A percentile compares a stretch with the other conserved stretches of the same genome.
phyloP scores from a whole-genome alignment of 345 rosid genomes.

The Microthlaspi erraticum region DNA sequence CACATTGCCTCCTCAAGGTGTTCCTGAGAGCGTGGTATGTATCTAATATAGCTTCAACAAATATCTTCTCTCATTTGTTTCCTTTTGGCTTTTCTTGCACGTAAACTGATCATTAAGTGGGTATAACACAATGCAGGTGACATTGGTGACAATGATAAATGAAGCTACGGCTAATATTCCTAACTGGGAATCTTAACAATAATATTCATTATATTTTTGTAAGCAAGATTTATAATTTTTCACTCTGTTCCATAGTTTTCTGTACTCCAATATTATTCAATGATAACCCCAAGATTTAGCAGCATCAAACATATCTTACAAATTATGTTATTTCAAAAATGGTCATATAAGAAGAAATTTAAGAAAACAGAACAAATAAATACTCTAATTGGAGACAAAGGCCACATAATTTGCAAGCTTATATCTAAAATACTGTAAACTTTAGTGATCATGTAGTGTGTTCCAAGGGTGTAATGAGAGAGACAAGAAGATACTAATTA shows the following conservation, averaged over 20 bases:
- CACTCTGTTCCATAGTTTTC: slow-evolving; percentile 1
- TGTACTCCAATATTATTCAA: slow-evolving; percentile 6
- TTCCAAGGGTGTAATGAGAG: too few relatives aligned
- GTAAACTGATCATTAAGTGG: slow-evolving; percentile 2
- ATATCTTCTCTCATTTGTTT: not conserved
- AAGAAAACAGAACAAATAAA: too few relatives aligned
- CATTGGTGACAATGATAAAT: slow-evolving; percentile 88
- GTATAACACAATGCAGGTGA: slow-evolving; percentile 61
- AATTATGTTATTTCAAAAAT: too few relatives aligned
- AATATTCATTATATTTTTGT: not conserved
- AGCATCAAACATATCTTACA: too few relatives aligned
- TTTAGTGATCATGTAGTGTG: too few relatives aligned
- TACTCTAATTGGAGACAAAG: too few relatives aligned
- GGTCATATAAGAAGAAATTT: too few relatives aligned
- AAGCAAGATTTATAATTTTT: slow-evolving; percentile 16
- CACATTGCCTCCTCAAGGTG: slow-evolving; percentile 88
- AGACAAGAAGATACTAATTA: too few relatives aligned
- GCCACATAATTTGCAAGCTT: too few relatives aligned
- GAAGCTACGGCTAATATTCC: slow-evolving; percentile 93
- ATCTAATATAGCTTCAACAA: slow-evolving; percentile 22
- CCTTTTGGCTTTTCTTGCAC: not conserved
- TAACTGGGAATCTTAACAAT: slow-evolving; percentile 61
- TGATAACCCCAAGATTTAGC: not conserved
- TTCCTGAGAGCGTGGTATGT: slow-evolving; percentile 89
- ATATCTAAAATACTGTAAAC: too few relatives aligned